Evolutionary conservation across 108 stramenopile genomes (phyloP).

Genomic region (Nannochloropsis gaditana): DNA sequence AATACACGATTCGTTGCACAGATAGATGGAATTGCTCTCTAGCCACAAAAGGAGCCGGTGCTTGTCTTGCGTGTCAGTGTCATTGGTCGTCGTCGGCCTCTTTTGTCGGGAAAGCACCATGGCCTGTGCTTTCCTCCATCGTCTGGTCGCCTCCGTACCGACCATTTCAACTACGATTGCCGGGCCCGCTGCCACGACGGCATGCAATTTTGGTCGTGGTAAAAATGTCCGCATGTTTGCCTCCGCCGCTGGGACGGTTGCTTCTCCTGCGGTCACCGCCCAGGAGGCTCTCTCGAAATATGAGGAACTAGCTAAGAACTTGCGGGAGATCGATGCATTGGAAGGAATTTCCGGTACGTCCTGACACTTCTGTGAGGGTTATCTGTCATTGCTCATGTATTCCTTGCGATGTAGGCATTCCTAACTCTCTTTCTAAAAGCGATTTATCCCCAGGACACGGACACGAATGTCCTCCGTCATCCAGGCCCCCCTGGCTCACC

Average conservation of each 20-base stretch:
- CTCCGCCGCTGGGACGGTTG: neutral
- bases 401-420: neutral
- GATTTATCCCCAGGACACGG: too few species aligned
- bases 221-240: neutral
- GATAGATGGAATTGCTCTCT: too few species aligned
- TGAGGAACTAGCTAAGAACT: constrained; percentile 20
- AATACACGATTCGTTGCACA: too few species aligned
- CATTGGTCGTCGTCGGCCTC: neutral
- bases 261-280: neutral
- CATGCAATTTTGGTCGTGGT: neutral
- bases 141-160: neutral
- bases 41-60: neutral
- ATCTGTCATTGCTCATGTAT: neutral
- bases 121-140: neutral
- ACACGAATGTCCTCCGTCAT: too few species aligned
- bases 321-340: constrained; percentile 14
- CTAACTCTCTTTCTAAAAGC: too few species aligned
- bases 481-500: neutral
- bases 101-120: constrained; percentile 11
- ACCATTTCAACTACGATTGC: constrained; percentile 12
- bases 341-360: neutral
- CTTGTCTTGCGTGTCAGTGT: neutral
- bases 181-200: neutral
- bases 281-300: neutral
- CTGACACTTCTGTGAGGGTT: neutral